Percentiles rank a stretch among this genome's conserved stretches.
phyloP scores from a whole-genome alignment of 306 rosid species.

The Quercus mongolica region DNA sequence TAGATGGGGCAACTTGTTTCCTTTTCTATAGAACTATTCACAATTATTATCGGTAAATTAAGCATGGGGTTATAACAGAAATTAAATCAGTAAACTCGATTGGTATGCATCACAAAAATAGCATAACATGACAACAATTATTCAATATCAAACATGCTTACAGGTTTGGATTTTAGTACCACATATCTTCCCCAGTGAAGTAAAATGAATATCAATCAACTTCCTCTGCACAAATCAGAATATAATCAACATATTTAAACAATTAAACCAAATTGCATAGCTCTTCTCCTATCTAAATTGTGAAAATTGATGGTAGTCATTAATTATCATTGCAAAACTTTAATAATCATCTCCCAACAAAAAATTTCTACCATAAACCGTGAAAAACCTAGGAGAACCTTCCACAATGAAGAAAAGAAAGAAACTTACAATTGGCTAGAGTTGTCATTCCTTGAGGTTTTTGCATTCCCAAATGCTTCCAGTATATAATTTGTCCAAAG shows the following conservation, averaged over 20 bases:
- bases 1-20: conserved; percentile 42
- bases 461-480: too few species aligned
- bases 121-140: conserved; percentile 8
- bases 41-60: conserved; percentile 18
- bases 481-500: too few species aligned
- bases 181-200: conserved; percentile 59
- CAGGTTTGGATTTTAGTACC: conserved; percentile 86
- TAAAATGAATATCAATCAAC: conserved; percentile 83
- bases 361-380: too few species aligned
- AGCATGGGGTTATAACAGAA: conserved; percentile 24
- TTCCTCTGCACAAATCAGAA: conserved; percentile 64
- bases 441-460: too few species aligned
- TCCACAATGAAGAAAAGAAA: too few species aligned
- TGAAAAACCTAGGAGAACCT: too few species aligned
- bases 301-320: too few species aligned
- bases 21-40: conserved; percentile 81
- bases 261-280: conserved; percentile 23
- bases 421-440: too few species aligned
- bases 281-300: background rate
- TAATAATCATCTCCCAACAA: too few species aligned
- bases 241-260: background rate
- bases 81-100: conserved; percentile 39
- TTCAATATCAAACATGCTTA: conserved; percentile 44
- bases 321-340: too few species aligned
- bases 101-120: conserved; percentile 11